Percentiles rank a stretch among this genome's conserved stretches.
Evolutionary conservation across 805 yeast species (phyloP).

Genomic region (Huiozyma sinensis): DNA sequence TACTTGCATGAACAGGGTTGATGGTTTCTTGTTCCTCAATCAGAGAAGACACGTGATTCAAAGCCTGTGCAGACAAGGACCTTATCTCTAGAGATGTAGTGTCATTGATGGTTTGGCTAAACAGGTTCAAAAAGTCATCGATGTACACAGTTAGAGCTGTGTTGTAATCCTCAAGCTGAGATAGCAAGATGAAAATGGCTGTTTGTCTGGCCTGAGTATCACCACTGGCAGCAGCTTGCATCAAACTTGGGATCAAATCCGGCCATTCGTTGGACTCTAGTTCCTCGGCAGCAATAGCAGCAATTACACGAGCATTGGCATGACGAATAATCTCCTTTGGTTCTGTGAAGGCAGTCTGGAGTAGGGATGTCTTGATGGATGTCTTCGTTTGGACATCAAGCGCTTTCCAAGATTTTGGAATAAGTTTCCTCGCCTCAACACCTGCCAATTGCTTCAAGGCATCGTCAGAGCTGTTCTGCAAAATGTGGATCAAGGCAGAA

Average conservation of each 20-base stretch:
- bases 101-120: constrained; percentile 57
- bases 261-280: constrained; percentile 64
- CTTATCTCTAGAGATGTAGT: constrained; percentile 60
- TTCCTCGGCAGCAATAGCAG: constrained; percentile 75
- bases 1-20: constrained; percentile 36
- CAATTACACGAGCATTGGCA: constrained; percentile 77
- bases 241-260: constrained; percentile 59
- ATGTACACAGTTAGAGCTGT: constrained; percentile 49
- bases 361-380: constrained; percentile 55
- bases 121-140: constrained; percentile 59
- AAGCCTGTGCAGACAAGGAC: constrained; percentile 70
- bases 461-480: constrained; percentile 57
- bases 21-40: constrained; percentile 49
- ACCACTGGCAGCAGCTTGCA: constrained; percentile 51
- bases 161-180: constrained; percentile 63
- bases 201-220: constrained; percentile 59
- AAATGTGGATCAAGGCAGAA: constrained; percentile 73
- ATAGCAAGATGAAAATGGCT: constrained; percentile 67
- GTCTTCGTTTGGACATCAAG: constrained; percentile 38
- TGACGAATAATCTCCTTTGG: constrained; percentile 66
- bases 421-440: constrained; percentile 85
- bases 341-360: constrained; percentile 58
- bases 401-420: constrained; percentile 55
- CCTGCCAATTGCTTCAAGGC: constrained; percentile 88
- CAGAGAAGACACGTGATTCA: constrained; percentile 54